A percentile compares a stretch with the other conserved stretches of the same genome.
Conservation (phyloP, 23 red algal species). For the Agarophyton chilense region DNA sequence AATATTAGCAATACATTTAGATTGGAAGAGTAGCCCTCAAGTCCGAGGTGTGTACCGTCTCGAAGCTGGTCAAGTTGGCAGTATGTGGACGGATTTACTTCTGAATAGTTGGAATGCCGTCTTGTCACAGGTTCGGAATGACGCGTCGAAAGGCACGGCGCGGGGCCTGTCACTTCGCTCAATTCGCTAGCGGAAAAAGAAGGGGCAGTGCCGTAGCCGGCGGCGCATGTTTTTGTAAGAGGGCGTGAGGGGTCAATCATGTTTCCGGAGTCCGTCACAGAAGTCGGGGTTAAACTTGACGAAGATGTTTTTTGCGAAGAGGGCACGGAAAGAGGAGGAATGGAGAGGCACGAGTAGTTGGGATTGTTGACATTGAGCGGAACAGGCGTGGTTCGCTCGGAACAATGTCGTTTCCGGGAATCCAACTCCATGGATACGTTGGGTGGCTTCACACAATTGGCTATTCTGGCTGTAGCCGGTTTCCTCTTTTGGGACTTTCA, state of each 20-base stretch:
- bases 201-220: neutral
- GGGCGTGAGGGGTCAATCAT: neutral
- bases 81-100: neutral
- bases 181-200: neutral
- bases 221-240: neutral
- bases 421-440: too few relatives aligned
- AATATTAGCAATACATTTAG: conserved; percentile 73
- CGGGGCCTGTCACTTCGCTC: neutral
- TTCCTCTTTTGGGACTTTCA: too few relatives aligned
- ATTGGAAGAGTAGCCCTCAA: conserved; percentile 76
- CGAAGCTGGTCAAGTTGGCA: conserved; percentile 57
- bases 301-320: neutral
- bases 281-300: neutral
- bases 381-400: too few relatives aligned
- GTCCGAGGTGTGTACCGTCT: conserved; percentile 39
- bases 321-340: neutral
- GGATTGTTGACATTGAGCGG: too few relatives aligned
- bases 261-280: neutral
- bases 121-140: conserved; percentile 11
- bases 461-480: too few relatives aligned
- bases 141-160: neutral
- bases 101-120: neutral
- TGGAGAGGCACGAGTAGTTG: too few relatives aligned
- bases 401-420: too few relatives aligned
- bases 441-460: too few relatives aligned